A percentile compares a stretch with the other conserved stretches of the same genome.
Evolutionary conservation across 2,329 filamentous ascomycete genomes (phyloP).

Genomic region (Aspergillus intermedius): DNA sequence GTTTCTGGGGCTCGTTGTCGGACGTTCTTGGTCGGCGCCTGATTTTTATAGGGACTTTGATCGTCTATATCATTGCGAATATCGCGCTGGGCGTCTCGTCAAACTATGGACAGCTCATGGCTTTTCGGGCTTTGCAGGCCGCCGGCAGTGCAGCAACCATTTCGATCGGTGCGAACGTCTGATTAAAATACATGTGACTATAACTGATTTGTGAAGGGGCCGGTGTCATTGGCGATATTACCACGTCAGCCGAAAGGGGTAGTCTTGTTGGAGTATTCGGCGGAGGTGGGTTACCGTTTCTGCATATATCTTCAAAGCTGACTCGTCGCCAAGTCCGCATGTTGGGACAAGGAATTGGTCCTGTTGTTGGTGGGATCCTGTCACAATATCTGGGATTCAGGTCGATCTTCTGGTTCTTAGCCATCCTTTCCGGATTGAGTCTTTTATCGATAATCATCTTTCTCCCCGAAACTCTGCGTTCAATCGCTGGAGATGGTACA

Average conservation of each 20-base stretch:
- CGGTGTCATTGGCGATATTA: slow-evolving; percentile 39
- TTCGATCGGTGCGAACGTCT: slow-evolving; percentile 33
- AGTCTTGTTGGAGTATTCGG: slow-evolving; percentile 34
- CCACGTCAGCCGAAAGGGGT: slow-evolving; percentile 32
- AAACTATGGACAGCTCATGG: slow-evolving; percentile 39
- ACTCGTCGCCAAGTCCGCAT: slow-evolving; percentile 28
- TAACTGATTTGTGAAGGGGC: slow-evolving; percentile 6
- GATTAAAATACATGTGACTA: too few species aligned
- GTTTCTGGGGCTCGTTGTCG: slow-evolving; percentile 45
- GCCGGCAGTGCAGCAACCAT: slow-evolving; percentile 45
- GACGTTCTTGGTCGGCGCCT: slow-evolving; percentile 43
- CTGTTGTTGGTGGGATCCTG: slow-evolving; percentile 37
- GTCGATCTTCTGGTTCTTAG: slow-evolving; percentile 39
- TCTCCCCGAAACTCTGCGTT: slow-evolving; percentile 36
- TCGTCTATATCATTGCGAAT: slow-evolving; percentile 44
- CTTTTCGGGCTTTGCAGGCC: slow-evolving; percentile 44
- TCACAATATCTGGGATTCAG: slow-evolving; percentile 32
- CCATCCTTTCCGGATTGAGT: slow-evolving; percentile 29
- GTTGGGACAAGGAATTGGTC: slow-evolving; percentile 41
- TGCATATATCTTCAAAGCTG: background rate
- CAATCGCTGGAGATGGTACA: slow-evolving; percentile 35
- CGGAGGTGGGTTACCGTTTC: slow-evolving; percentile 22
- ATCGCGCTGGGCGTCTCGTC: slow-evolving; percentile 40
- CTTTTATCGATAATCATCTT: slow-evolving; percentile 36
- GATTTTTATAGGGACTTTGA: slow-evolving; percentile 42